Percentiles rank a stretch among this genome's conserved stretches.
Conservation (phyloP, 2,329 filamentous ascomycete genomes). For the Penicillium nordicum region DNA sequence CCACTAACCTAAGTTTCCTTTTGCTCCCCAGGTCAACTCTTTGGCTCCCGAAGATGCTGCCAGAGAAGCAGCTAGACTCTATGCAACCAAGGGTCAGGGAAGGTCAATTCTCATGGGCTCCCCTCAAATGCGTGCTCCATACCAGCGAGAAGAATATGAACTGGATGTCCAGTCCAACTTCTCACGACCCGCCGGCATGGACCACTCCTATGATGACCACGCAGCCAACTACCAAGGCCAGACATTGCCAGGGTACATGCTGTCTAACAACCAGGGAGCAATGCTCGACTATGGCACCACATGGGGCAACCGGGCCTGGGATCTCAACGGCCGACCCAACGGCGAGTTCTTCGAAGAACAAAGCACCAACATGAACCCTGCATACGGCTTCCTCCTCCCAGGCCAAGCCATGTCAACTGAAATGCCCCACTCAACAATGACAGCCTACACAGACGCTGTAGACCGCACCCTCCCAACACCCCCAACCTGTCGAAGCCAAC, state of each 20-base stretch:
- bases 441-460: conserved; percentile 19
- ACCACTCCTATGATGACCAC: conserved; percentile 34
- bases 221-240: conserved; percentile 32
- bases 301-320: conserved; percentile 32
- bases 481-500: conserved; percentile 25
- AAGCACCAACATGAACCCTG: conserved; percentile 16
- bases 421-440: conserved; percentile 24
- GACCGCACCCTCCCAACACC: conserved; percentile 40
- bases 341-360: conserved; percentile 19
- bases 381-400: conserved; percentile 32
- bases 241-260: conserved; percentile 34
- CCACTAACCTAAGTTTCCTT: neutral
- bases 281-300: conserved; percentile 29
- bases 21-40: conserved; percentile 31
- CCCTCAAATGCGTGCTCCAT: conserved; percentile 17
- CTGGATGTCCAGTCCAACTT: conserved; percentile 23
- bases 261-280: conserved; percentile 31
- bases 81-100: conserved; percentile 11
- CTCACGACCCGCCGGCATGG: conserved; percentile 22
- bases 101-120: conserved; percentile 15
- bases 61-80: conserved; percentile 1
- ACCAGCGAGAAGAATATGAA: conserved; percentile 28
- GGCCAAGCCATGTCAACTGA: conserved; percentile 28
- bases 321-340: conserved; percentile 21
- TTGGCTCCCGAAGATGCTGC: conserved; percentile 23